Evolutionary conservation across 2,329 filamentous ascomycete species (phyloP).

Genomic region (Hirsutella rhossiliensis): DNA sequence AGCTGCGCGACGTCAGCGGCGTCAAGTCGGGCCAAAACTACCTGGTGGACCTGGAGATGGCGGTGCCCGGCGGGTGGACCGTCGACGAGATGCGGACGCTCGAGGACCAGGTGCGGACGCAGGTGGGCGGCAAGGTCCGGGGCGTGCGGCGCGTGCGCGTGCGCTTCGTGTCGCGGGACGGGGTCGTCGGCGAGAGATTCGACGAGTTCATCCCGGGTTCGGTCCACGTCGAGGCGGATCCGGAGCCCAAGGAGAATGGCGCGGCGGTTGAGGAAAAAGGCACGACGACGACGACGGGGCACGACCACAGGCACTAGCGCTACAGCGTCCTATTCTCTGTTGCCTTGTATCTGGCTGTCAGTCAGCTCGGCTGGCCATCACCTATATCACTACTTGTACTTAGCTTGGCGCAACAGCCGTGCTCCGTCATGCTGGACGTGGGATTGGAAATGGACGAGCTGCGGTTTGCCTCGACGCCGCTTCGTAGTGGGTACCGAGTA

Average conservation of each 20-base stretch:
- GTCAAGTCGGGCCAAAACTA: slow-evolving; percentile 97
- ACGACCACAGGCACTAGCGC: slow-evolving; percentile 14
- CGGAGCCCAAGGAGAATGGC: slow-evolving; percentile 27
- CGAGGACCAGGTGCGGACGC: slow-evolving; percentile 61
- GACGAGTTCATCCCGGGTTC: slow-evolving; percentile 70
- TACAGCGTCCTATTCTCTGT: no score
- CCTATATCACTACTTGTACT: no score
- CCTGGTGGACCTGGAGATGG: slow-evolving; percentile 78
- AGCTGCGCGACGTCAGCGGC: slow-evolving; percentile 70
- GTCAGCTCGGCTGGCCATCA: no score
- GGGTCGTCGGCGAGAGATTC: slow-evolving; percentile 42
- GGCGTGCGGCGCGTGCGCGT: slow-evolving; percentile 77
- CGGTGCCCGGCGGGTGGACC: slow-evolving; percentile 65
- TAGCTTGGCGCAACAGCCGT: no score
- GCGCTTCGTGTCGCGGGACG: slow-evolving; percentile 65
- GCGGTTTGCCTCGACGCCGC: no score
- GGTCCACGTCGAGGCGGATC: slow-evolving; percentile 46
- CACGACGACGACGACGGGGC: slow-evolving; percentile 25
- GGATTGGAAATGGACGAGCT: no score
- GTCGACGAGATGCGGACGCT: slow-evolving; percentile 57
- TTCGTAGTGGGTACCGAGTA: neutral
- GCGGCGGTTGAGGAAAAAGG: slow-evolving; percentile 13
- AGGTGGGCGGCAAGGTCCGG: slow-evolving; percentile 64
- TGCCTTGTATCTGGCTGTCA: neutral
- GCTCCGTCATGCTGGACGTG: no score